These are phyloP conservation scores for Trapa incisa DNA, from an alignment of 345 rosid genomes.

Conservation along the genomic window DNA sequence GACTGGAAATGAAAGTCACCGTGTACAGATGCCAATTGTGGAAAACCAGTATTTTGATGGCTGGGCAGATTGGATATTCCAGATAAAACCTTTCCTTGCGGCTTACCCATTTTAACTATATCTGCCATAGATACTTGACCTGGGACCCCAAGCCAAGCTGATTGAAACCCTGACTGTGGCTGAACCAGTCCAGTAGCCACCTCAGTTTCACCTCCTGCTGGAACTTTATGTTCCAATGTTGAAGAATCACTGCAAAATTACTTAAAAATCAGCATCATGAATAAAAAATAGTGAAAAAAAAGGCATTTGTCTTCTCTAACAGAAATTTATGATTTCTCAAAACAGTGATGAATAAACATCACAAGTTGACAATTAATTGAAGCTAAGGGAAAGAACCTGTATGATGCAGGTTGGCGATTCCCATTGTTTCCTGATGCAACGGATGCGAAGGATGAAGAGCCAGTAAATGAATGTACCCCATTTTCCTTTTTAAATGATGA, in stretches of 20 bases:
- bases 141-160: slow-evolving; percentile 66
- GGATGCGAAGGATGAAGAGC: slow-evolving; percentile 41
- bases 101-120: slow-evolving; percentile 95
- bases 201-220: slow-evolving; percentile 28
- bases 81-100: slow-evolving; percentile 42
- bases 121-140: slow-evolving; percentile 96
- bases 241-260: slow-evolving; percentile 43
- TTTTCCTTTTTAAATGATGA: slow-evolving; percentile 62
- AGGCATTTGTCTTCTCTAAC: not conserved
- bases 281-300: not conserved
- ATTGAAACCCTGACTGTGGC: slow-evolving; percentile 48
- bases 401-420: slow-evolving; percentile 23
- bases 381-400: slow-evolving; percentile 31
- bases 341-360: not conserved
- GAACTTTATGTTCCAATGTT: slow-evolving; percentile 33
- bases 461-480: slow-evolving; percentile 44
- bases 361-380: not conserved
- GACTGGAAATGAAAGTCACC: slow-evolving; percentile 22
- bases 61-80: slow-evolving; percentile 16
- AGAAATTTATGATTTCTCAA: not conserved
- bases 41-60: slow-evolving; percentile 17
- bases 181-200: slow-evolving; percentile 35
- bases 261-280: not conserved
- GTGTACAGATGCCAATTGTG: slow-evolving; percentile 18
- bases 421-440: slow-evolving; percentile 25